Conservation (phyloP, 164 flowering plant species). For the Sextonia rubra region DNA sequence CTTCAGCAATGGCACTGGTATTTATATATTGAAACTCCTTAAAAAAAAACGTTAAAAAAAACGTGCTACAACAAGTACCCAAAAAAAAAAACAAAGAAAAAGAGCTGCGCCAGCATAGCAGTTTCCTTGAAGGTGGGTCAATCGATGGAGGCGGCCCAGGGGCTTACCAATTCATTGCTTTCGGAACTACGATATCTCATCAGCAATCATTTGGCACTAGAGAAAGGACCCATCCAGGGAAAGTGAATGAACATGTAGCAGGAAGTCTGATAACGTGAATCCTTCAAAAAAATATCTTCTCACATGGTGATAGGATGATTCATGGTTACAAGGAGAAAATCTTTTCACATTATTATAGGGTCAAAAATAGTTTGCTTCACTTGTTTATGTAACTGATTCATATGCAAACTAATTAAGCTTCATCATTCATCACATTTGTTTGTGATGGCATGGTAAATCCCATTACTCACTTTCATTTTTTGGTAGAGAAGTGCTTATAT, state of each 20-base stretch:
- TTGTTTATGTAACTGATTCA: not conserved
- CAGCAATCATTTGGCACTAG: not conserved
- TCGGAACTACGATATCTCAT: not conserved
- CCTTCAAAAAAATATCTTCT: not conserved
- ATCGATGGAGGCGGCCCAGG: not conserved
- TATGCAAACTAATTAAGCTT: too few species aligned
- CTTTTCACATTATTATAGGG: not conserved
- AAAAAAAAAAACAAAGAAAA: not conserved
- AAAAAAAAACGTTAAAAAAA: not conserved
- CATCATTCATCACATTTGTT: too few species aligned
- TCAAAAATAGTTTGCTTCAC: too few species aligned
- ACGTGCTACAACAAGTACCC: not conserved
- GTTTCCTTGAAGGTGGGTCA: constrained; percentile 9
- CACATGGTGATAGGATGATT: not conserved
- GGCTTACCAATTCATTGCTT: not conserved
- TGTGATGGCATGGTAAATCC: too few species aligned
- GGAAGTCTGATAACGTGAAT: not conserved
- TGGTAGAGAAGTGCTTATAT: too few species aligned
- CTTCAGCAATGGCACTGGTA: not conserved
- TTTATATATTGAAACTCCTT: too few species aligned
- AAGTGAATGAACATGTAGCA: too few species aligned
- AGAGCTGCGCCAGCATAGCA: constrained; percentile 6
- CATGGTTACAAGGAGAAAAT: too few species aligned
- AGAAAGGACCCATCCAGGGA: not conserved
- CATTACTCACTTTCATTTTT: too few species aligned